phyloP scores from a whole-genome alignment of 805 yeast genomes.

The Candida sphagnicola region DNA sequence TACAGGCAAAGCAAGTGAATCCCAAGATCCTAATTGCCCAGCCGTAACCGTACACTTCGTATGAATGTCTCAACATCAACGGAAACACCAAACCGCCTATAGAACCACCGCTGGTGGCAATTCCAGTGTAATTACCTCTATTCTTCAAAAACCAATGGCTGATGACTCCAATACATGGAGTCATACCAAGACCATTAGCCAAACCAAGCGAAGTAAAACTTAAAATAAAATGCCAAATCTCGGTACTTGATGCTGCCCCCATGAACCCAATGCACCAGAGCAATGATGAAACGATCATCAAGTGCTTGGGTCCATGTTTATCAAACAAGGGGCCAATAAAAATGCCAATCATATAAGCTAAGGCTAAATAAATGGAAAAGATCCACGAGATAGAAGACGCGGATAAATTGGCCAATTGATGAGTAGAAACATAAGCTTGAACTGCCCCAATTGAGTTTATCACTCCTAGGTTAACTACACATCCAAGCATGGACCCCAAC shows the following conservation, averaged over 20 bases:
- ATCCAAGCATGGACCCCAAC: slow-evolving; percentile 56
- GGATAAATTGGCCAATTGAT: slow-evolving; percentile 46
- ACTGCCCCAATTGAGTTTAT: slow-evolving; percentile 60
- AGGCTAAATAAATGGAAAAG: slow-evolving; percentile 52
- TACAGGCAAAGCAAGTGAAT: slow-evolving; percentile 24
- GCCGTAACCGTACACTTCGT: slow-evolving; percentile 45
- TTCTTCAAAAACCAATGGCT: slow-evolving; percentile 62
- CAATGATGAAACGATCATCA: slow-evolving; percentile 40
- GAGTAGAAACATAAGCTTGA: slow-evolving; percentile 52
- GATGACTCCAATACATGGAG: slow-evolving; percentile 58
- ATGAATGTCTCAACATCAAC: slow-evolving; percentile 44
- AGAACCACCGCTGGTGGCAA: slow-evolving; percentile 65
- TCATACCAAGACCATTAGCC: slow-evolving; percentile 57
- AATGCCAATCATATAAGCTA: slow-evolving; percentile 46
- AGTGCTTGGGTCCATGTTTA: slow-evolving; percentile 48
- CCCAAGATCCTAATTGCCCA: slow-evolving; percentile 56
- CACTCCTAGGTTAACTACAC: slow-evolving; percentile 51
- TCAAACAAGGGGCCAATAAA: slow-evolving; percentile 63
- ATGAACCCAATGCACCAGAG: slow-evolving; percentile 47
- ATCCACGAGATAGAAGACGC: slow-evolving; percentile 59
- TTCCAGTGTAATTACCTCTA: slow-evolving; percentile 54
- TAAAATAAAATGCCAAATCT: slow-evolving; percentile 60
- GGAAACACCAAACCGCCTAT: slow-evolving; percentile 65
- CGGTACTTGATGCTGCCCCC: slow-evolving; percentile 49
- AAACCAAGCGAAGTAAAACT: slow-evolving; percentile 54